Evolutionary conservation across 2,329 filamentous ascomycete genomes (phyloP), one percentile per base, ranked within the genome.

Genomic region (Aspergillus aculeatinus): DNA sequence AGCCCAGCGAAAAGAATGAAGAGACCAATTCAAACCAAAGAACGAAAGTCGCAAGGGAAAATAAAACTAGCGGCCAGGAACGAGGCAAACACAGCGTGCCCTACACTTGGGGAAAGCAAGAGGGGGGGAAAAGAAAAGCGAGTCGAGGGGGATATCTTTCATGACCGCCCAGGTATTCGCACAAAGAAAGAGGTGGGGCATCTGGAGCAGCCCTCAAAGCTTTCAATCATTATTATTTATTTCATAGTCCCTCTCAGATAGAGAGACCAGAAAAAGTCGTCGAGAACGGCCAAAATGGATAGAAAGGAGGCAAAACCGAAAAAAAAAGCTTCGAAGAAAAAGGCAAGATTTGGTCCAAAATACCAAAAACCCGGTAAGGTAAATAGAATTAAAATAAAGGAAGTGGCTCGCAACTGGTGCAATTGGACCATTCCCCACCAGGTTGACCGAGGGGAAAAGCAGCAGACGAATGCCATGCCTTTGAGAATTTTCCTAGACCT

Each of bases 171-270:
- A 67, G 66, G 64, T 71, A 69, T 72, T 62, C 57, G 65, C 61
- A 66, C 64, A 69, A 67, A 67, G 66, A 68, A 70, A 70, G 65
- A 60, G 66, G 72, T 72, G 73, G 72, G 73, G 70, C 68, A 60
- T 63, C 55, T 66, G 62, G 65, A 58, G 57, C 60, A 62, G 53
- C 48, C 55, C 44, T 57, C 53, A 60, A 62, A 44, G 39, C 39
- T 44, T 44, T 44, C 19, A 44, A 44, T 51, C 42, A 57, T 51
- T 52, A 57, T 55, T 53, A 58, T 58, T 58, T 58, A 59, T 52
- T n/a, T n/a, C 39, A 42, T 14, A 47, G 47, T 3, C 63, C 51
- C 27, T 60, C 53, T 21, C 48, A 59, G 51, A 49, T 42, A 23
- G 19, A 57, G 42, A 60, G 54, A 44, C 25, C 29, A 27, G 47